Evolutionary conservation across 192 early-diverging fungal genomes (phyloP), one percentile per base, ranked within the genome.

Genomic region (Coemansia sp.): DNA sequence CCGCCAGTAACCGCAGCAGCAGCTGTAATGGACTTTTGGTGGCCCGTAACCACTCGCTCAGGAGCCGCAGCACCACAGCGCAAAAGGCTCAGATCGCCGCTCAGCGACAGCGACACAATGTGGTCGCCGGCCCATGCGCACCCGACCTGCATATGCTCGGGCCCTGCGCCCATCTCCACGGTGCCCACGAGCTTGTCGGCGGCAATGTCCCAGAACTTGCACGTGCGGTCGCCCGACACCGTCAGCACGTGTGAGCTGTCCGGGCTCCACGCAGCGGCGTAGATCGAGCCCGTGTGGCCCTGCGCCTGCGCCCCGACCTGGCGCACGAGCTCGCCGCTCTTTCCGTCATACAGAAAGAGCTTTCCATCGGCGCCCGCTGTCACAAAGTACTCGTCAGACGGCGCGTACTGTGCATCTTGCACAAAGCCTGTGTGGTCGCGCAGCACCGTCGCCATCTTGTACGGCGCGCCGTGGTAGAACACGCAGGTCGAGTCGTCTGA

Each of bases 401-500:
- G 92, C 32, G 92, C 88, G 65, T 90, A 98, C 56, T 86, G 81
- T 21, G 93, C 95, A 61, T 88, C 89, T 55, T 96, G 88, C 9
- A 98, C 94, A 82, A 97, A 98, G 14, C 93, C 88, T 11, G 88
- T 81, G 72, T 97, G 97, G 37, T 94, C 91, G 19, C 73, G 73
- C 56, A 93, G 85, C 21, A 85, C 72, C 66, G 83, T 85, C 66
- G 86, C 78, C 67, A 86, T 90, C 68, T 90, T 93, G 83, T 89
- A 98, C 7, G 97, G 97, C 23, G 93, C 92, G 32, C 97, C 97
- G 55, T 91, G 86, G 71, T 88, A 96, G 63, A 96, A 96, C 48
- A 93, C 91, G 5, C 95, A 87, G 5, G 87, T 86, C 58, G 83
- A 86, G 77, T 98, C 97, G 70, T 98, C 97, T 7, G 91, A 92